Conservation (phyloP, 2,329 filamentous ascomycete species). For the Didymella lethalis region DNA sequence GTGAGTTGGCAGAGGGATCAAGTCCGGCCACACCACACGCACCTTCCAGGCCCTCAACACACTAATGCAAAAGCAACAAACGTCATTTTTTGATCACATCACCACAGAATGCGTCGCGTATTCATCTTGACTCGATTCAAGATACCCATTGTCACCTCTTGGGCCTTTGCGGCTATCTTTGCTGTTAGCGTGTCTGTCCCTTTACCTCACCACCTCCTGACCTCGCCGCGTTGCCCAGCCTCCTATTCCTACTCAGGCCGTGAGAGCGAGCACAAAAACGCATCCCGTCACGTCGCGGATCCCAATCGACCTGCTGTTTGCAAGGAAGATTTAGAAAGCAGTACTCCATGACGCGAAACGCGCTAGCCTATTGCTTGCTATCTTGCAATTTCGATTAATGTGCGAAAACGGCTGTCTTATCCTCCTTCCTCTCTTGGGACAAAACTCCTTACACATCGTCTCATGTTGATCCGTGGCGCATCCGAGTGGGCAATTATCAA, state of each 20-base stretch:
- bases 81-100: not conserved
- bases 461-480: conserved; percentile 23
- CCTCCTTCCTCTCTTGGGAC: conserved; percentile 23
- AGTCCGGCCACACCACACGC: not conserved
- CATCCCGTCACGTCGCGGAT: conserved; percentile 7
- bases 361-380: conserved; percentile 16
- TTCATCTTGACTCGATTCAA: not conserved
- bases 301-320: conserved; percentile 7
- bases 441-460: conserved; percentile 17
- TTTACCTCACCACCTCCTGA: conserved; percentile 5
- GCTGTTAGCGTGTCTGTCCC: not conserved
- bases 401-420: conserved; percentile 14
- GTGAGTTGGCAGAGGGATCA: not conserved
- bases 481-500: conserved; percentile 12
- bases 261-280: conserved; percentile 9
- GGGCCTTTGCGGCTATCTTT: not conserved
- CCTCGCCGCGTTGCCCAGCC: conserved; percentile 13
- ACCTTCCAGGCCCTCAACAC: not conserved
- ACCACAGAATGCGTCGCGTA: not conserved
- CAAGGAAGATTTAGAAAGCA: conserved; percentile 8
- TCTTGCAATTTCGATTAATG: conserved; percentile 23
- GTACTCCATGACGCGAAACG: conserved; percentile 16
- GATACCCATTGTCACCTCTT: not conserved
- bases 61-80: conserved; percentile 1
- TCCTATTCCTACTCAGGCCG: conserved; percentile 6